A percentile compares a stretch with the other conserved stretches of the same genome.
These are phyloP conservation scores for Petrea volubilis DNA, from an alignment of 257 asterid genomes.

Conservation along the genomic window DNA sequence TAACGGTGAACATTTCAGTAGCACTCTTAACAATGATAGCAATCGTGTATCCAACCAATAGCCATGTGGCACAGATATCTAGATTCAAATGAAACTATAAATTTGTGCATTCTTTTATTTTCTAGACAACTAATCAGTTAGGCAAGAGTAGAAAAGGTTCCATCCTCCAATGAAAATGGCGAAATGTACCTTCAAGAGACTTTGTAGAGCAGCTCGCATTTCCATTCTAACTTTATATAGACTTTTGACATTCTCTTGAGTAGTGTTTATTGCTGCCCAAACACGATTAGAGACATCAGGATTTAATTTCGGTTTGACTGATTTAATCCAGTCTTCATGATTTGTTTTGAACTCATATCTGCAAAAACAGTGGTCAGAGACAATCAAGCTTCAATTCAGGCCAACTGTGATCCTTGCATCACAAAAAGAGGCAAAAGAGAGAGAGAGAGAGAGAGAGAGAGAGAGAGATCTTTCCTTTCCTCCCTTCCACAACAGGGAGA, in stretches of 20 bases:
- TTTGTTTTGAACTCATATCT: conserved; percentile 86
- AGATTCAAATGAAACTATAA: not conserved
- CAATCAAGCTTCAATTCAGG: conserved; percentile 10
- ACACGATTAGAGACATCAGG: conserved; percentile 56
- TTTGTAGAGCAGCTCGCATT: conserved; percentile 73
- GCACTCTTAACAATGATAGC: not conserved
- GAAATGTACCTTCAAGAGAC: conserved; percentile 69
- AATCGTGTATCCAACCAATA: not conserved
- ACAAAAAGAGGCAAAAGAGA: too few relatives aligned
- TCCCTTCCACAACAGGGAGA: conserved; percentile 5
- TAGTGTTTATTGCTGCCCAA: conserved; percentile 53
- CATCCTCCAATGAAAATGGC: not conserved
- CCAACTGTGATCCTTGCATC: not conserved
- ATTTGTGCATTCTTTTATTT: not conserved
- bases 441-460: too few relatives aligned
- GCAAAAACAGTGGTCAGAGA: conserved; percentile 31
- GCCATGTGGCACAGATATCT: not conserved
- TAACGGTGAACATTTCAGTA: not conserved
- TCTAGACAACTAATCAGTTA: not conserved
- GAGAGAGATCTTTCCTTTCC: not conserved
- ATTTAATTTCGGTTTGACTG: conserved; percentile 69
- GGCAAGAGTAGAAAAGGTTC: conserved; percentile 2
- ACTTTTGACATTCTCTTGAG: conserved; percentile 66
- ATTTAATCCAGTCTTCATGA: conserved; percentile 84
- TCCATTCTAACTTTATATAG: conserved; percentile 80